Base-by-base conservation (phyloP, 805 yeast species). In the Ogataea trehalophila region DNA sequence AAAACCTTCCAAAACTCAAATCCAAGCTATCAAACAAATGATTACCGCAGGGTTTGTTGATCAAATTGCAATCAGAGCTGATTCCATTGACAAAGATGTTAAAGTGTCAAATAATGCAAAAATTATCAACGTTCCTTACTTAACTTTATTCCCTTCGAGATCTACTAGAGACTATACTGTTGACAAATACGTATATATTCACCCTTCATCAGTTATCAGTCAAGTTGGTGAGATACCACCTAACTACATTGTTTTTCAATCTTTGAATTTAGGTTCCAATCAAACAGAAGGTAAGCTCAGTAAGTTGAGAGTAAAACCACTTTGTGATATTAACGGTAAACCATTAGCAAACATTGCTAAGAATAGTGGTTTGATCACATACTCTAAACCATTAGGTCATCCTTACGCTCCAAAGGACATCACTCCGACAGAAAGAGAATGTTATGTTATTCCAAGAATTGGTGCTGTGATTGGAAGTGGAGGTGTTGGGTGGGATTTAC, bases 1-100 rank as follows among this genome's bases (percentile, higher is more conserved):
- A 0, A 78, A 85, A 6, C 97, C 97, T 0, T 68, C 75, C 8
- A 77, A 79, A 35, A 61, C 67, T 6, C 99, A 94, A 67, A 62
- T 89, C 5, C 76, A 80, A 45, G 85, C 94, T 0, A 66, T 94
- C 52, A 91, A 89, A 60, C 99, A 94, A 67, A 91, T 94, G 81
- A 73, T 92, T 4, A 79, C 96, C 6, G 84, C 97, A 0, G 99
- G 98, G 0, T 94, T 87, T 58, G 75, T 94, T 37, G 99, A 94
- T 64, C 95, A 87, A 61, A 77, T 92, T 20, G 95, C 95, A 1
- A 77, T 88, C 15, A 74, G 98, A 51, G 91, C 88, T 1, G 97
- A 91, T 59, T 56, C 81, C 33, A 67, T 81, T 6, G 81, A 87
- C 17, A 71, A 81, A 1, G 95, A 86, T 17, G 72, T 80, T 7